A percentile compares a stretch with the other conserved stretches of the same genome.
These are phyloP conservation scores for Phyllosticta citrichinensis DNA, from an alignment of 2,329 filamentous ascomycete species.

Conservation along the genomic window DNA sequence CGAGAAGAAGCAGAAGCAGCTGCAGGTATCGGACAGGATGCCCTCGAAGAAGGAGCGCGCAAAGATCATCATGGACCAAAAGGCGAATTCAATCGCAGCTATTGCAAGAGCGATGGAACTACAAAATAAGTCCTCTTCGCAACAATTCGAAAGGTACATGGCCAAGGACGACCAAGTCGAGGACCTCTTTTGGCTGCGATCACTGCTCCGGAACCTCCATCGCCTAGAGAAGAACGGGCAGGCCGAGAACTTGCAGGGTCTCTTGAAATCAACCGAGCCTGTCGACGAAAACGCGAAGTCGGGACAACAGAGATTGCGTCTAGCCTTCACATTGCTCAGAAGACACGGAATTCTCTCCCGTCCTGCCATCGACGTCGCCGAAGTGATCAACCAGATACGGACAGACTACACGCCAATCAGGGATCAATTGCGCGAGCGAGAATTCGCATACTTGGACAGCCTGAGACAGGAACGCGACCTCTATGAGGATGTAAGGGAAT, in stretches of 20 bases:
- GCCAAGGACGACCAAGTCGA: background rate
- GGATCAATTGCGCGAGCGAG: background rate
- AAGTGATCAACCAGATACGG: background rate
- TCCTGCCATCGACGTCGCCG: background rate
- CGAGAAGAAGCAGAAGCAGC: conserved; percentile 27
- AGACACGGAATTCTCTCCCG: background rate
- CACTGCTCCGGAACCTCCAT: background rate
- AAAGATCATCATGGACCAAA: conserved; percentile 52
- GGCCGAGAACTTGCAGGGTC: background rate
- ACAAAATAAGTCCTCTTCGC: conserved; percentile 28
- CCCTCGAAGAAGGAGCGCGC: conserved; percentile 41
- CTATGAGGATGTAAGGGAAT: background rate
- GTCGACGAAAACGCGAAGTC: background rate
- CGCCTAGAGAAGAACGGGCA: background rate
- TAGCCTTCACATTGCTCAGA: background rate
- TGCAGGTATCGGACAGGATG: conserved; percentile 32
- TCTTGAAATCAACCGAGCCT: background rate
- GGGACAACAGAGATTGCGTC: background rate
- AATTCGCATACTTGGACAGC: background rate
- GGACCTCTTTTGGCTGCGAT: background rate
- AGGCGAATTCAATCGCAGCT: conserved; percentile 53
- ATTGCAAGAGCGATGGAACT: conserved; percentile 45
- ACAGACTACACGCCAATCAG: background rate
- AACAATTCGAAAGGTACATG: background rate
- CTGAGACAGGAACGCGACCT: background rate